These are phyloP conservation scores for Phytopythium montanum DNA, from an alignment of 352 stramenopile species.

Conservation along the genomic window DNA sequence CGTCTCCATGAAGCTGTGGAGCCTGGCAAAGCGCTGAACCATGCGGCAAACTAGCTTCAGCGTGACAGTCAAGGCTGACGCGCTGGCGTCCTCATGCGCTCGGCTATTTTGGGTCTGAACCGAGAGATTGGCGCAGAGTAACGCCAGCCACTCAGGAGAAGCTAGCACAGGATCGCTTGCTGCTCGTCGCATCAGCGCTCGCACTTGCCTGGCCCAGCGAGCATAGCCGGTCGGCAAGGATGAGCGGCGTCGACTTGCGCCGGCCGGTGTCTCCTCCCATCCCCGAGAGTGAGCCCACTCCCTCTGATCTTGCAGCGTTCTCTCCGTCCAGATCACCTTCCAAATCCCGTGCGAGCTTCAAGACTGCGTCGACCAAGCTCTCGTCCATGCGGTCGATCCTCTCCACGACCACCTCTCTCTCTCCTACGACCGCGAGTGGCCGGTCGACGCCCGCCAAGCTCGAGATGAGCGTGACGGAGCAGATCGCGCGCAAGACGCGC, in stretches of 20 bases:
- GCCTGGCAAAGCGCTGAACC: no score
- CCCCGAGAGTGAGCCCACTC: not conserved
- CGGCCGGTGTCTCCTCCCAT: not conserved
- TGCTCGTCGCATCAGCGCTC: not conserved
- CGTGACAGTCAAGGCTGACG: not conserved
- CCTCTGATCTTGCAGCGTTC: not conserved
- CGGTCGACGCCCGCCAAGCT: slow-evolving; percentile 22
- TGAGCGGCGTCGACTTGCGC: not conserved
- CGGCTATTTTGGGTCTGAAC: not conserved
- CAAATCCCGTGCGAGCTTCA: not conserved
- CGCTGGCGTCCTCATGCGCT: not conserved
- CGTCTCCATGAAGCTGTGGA: not conserved
- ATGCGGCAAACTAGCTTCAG: no score
- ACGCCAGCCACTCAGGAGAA: not conserved
- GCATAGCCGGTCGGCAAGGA: not conserved
- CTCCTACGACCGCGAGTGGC: slow-evolving; percentile 12
- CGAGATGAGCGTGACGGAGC: slow-evolving; percentile 67
- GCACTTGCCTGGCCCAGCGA: not conserved
- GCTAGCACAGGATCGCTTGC: not conserved
- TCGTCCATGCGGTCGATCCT: slow-evolving; percentile 29
- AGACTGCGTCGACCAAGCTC: not conserved
- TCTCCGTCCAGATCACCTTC: not conserved
- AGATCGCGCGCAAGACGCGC: slow-evolving; percentile 57
- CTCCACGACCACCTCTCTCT: slow-evolving; percentile 15
- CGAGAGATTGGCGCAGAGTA: not conserved